Base-by-base conservation (phyloP, 495 filamentous ascomycete species). In the Penicillium cosmopolitanum region DNA sequence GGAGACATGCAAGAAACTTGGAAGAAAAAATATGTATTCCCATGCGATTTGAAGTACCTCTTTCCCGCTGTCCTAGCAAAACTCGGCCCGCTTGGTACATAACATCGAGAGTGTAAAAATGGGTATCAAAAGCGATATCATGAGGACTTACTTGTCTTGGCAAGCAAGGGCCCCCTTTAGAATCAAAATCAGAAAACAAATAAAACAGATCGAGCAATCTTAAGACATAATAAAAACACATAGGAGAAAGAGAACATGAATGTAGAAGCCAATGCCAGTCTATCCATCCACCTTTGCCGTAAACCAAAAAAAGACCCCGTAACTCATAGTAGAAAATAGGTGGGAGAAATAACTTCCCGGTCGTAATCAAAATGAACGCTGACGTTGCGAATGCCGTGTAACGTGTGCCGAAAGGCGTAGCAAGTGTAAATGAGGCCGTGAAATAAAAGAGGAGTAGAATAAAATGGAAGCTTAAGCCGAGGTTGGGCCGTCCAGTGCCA, bases 101-200 rank as follows among this genome's bases (percentile, higher is more conserved):
- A 61, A 58, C 47, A 61, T 59, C 43, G 40, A 57, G 47, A 60
- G 51, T 57, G 46, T 38, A 60, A 55, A 57, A 60, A 63, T 67
- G 69, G 69, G 69, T 72, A 72, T 72, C 69, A 68, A 72, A 62
- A 55, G 57, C 63, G 51, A 64, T 61, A 60, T 68, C 68, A 55
- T 53, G 62, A 56, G 40, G 53, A 43, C 43, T 57, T 51, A 43
- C 43, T 57, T 51, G 51, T 51, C 54, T 54, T 53, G 57, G 43
- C 50, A 34, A 23, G n/a, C 28, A 21, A 34, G 47, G 43, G 44
- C 51, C 12, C 44, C 28, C 42, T 44, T 13, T 44, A 44, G 13
- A 43, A 43, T 57, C 58, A 60, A 50, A 58, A 46, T 51, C 47
- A 44, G 44, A 46, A 33, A 57, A 55, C 51, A 56, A 56, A 40